Evolutionary conservation across 768 basidiomycete species (phyloP), one percentile per base, ranked within the genome.

Genomic region (Mrakia gelida): DNA sequence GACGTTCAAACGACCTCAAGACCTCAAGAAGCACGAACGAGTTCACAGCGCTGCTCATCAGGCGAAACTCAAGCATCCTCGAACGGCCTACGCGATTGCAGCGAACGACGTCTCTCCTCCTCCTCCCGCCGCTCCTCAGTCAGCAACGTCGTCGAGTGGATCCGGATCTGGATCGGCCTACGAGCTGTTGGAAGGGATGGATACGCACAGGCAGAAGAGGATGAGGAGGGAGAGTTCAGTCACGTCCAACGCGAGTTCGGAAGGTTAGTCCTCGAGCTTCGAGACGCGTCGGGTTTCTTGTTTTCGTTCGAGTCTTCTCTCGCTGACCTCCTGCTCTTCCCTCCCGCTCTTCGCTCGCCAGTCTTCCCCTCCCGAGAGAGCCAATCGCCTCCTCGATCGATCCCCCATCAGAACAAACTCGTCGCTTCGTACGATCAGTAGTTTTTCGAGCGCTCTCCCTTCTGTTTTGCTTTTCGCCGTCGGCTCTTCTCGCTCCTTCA

Each of bases 41-140:
- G 98, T 99, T 26, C 97, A 99, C 83, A 98, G 96, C 8, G 94
- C 97, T 82, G 96, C 97, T 83, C 96, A 99, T 83, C 96, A 98
- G 81, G 90, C 89, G 26, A 91, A 93, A 83, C 97, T 98, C 87
- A 96, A 94, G 84, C 94, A 98, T 82, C 67, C 67, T 41, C 67
- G 67, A 70, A 26, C 34, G 41, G 41, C 9, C 41, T 38, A 41
- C 34, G 41, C 67, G 1, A 13, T 23, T 30, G n/a, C 61, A 28
- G 61, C 65, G 49, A 67, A 21, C 32, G 38, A 34, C 45, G 45
- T 38, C 28, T 67, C 6, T 70, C 67, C 67, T 38, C 15, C 32
- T 26, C 34, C 38, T 41, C 34, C 38, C 34, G 18, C 38, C 18
- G 18, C 67, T 26, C 67, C 13, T n/a, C 34, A 41, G 67, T 70